phyloP scores from a whole-genome alignment of 345 rosid species.

The Stellera chamaejasme region DNA sequence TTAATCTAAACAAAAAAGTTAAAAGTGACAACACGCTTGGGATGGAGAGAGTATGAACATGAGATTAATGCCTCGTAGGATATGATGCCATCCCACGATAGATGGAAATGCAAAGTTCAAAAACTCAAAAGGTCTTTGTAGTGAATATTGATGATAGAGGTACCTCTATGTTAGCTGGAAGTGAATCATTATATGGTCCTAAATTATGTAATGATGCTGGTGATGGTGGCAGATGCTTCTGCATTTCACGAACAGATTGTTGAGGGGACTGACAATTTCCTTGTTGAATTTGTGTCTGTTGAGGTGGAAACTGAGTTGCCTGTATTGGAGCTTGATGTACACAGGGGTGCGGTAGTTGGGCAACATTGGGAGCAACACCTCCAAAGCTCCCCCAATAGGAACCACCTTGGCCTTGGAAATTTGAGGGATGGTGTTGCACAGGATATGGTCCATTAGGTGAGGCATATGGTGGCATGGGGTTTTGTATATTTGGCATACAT shows the following conservation, averaged over 20 bases:
- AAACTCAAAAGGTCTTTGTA: neutral
- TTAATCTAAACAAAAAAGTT: too few species aligned
- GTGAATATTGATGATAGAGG: slow-evolving; percentile 5
- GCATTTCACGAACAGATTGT: slow-evolving; percentile 30
- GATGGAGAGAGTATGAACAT: too few species aligned
- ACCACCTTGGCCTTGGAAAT: slow-evolving; percentile 37
- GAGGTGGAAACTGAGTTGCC: slow-evolving; percentile 24
- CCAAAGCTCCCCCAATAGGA: slow-evolving; percentile 33
- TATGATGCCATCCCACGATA: too few species aligned
- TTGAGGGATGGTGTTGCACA: slow-evolving; percentile 32
- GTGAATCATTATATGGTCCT: slow-evolving; percentile 33
- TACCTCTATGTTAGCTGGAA: slow-evolving; percentile 34
- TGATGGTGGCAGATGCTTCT: slow-evolving; percentile 19
- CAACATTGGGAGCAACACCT: slow-evolving; percentile 22
- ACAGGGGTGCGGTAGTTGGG: slow-evolving; percentile 34
- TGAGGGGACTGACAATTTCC: slow-evolving; percentile 39
- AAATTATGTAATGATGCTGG: slow-evolving; percentile 21
- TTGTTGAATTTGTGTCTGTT: slow-evolving; percentile 25
- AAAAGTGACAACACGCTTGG: too few species aligned
- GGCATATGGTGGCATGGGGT: slow-evolving; percentile 24
- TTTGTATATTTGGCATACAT: slow-evolving; percentile 26
- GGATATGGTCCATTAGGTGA: slow-evolving; percentile 40
- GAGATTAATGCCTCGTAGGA: too few species aligned
- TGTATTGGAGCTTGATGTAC: slow-evolving; percentile 26
- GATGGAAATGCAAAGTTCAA: neutral